Evolutionary conservation across 495 filamentous ascomycete species (phyloP).

Genomic region (Aspergillus cristatus): DNA sequence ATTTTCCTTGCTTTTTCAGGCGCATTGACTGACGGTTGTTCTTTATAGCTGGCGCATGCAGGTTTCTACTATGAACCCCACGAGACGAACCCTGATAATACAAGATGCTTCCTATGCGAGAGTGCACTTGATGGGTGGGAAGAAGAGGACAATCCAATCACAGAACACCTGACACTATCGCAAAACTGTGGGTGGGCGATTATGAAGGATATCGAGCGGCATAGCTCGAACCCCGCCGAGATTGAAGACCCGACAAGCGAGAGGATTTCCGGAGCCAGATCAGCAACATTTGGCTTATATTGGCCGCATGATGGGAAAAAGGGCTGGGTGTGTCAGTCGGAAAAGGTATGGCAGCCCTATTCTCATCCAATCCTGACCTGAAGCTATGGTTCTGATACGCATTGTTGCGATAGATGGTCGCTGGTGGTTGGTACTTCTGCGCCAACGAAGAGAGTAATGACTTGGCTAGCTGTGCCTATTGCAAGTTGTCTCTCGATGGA

Average conservation of each 20-base stretch:
- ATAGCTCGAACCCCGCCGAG: constrained; percentile 51
- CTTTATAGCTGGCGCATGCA: constrained; percentile 66
- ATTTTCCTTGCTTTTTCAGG: constrained; percentile 1
- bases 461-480: constrained; percentile 82
- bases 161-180: constrained; percentile 78
- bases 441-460: constrained; percentile 73
- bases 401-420: constrained; percentile 58
- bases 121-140: constrained; percentile 85
- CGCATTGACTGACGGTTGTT: constrained; percentile 9
- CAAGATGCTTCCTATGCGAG: constrained; percentile 75
- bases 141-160: constrained; percentile 63
- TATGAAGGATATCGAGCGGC: constrained; percentile 58
- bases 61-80: constrained; percentile 84
- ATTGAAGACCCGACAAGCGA: constrained; percentile 63
- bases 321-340: constrained; percentile 78
- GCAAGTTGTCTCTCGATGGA: constrained; percentile 71
- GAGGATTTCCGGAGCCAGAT: constrained; percentile 63
- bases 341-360: constrained; percentile 51
- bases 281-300: constrained; percentile 60
- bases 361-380: no score
- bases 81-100: constrained; percentile 70
- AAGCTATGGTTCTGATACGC: constrained; percentile 3
- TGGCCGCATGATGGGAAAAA: constrained; percentile 89
- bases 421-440: constrained; percentile 88
- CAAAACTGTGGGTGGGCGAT: constrained; percentile 82